phyloP scores from a whole-genome alignment of 495 filamentous ascomycete species.

The Talaromyces liani region DNA sequence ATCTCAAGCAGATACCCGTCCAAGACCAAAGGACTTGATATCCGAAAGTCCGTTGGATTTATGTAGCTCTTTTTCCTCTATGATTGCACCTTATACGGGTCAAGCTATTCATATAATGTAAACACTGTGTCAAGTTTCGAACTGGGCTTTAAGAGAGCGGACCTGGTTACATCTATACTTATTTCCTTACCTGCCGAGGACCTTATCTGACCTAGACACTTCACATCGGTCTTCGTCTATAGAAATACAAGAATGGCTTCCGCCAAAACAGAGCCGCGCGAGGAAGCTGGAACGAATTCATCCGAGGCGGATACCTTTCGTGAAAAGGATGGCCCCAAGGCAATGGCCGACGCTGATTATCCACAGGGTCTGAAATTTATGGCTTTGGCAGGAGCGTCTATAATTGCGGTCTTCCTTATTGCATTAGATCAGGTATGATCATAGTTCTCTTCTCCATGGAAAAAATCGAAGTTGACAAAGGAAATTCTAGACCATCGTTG shows the following conservation, averaged over 20 bases:
- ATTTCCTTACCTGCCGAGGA: no score
- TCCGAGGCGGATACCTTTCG: not conserved
- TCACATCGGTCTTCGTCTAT: no score
- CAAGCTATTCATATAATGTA: no score
- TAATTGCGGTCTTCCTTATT: slow-evolving; percentile 48
- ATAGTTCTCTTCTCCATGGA: not conserved
- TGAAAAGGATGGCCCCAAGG: not conserved
- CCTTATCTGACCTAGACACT: no score
- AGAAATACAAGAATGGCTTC: not conserved
- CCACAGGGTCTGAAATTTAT: not conserved
- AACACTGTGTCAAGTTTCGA: no score
- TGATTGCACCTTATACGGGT: not conserved
- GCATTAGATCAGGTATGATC: slow-evolving; percentile 34
- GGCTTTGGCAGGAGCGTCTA: not conserved
- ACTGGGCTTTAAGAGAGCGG: no score
- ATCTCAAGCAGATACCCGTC: not conserved
- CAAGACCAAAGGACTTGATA: not conserved
- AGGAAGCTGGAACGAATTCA: not conserved
- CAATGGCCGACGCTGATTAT: not conserved
- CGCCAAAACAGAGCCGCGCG: not conserved
- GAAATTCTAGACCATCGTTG: slow-evolving; percentile 9
- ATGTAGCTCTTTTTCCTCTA: not conserved
- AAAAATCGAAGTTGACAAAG: not conserved
- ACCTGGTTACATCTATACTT: no score
- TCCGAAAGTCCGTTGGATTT: not conserved